Percentiles rank a stretch among this genome's conserved stretches.
phyloP scores from a whole-genome alignment of 164 flowering plant species.

The Chloranthus sessilifolius region DNA sequence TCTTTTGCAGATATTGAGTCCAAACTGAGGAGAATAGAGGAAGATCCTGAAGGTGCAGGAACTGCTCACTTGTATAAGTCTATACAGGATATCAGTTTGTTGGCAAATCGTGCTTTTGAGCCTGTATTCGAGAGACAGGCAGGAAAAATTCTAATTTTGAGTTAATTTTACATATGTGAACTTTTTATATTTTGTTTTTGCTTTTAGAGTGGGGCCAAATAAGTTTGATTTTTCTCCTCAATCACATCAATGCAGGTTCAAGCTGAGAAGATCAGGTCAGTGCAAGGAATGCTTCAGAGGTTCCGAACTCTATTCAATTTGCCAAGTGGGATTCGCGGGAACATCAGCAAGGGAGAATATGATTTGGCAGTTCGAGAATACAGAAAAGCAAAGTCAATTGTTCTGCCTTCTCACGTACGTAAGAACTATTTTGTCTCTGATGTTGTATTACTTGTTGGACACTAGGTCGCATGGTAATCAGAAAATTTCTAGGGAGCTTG shows the following conservation, averaged over 20 bases:
- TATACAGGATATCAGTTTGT: conserved; percentile 67
- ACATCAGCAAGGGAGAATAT: conserved; percentile 97
- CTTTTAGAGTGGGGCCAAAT: background rate
- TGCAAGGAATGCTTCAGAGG: conserved; percentile 99
- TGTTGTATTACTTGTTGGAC: background rate
- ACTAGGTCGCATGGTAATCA: background rate
- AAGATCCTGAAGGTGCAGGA: conserved; percentile 99
- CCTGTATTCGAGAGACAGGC: conserved; percentile 99
- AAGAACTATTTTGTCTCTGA: background rate
- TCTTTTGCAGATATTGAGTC: conserved; percentile 77
- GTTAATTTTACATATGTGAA: conserved; percentile 9
- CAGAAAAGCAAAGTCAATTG: conserved; percentile 97
- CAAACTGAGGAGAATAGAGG: conserved; percentile 90
- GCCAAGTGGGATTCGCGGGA: conserved; percentile 93
- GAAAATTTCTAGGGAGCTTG: too few relatives aligned
- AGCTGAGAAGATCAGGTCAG: conserved; percentile 98
- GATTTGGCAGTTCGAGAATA: conserved; percentile 98
- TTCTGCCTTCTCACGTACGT: conserved; percentile 92
- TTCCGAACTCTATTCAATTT: conserved; percentile 91
- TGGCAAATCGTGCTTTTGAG: conserved; percentile 86
- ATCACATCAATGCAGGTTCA: conserved; percentile 57
- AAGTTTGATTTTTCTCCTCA: conserved; percentile 5
- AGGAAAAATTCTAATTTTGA: conserved; percentile 15
- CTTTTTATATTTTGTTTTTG: background rate
- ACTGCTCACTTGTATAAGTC: conserved; percentile 68